Percentiles rank a stretch among this genome's conserved stretches.
These are phyloP conservation scores for Schizothecium vesticola DNA, from an alignment of 495 filamentous ascomycete species.

Conservation along the genomic window DNA sequence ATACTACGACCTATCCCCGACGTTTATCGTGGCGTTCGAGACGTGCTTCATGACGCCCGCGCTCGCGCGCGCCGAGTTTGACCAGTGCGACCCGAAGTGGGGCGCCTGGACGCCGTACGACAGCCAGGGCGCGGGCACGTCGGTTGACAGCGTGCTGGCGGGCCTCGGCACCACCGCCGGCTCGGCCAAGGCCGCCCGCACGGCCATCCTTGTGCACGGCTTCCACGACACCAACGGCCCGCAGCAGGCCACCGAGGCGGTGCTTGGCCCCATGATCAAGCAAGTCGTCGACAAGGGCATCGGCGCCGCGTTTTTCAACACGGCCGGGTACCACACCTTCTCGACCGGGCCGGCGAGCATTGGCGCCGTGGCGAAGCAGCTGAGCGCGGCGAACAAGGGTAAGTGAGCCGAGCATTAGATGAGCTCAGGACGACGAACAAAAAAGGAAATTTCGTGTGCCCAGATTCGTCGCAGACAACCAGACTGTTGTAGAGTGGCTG, in stretches of 20 bases:
- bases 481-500: too few species aligned
- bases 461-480: too few species aligned
- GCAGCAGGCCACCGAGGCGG: background rate
- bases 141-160: too few species aligned
- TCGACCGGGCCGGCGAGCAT: slow-evolving; percentile 7
- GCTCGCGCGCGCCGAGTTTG: background rate
- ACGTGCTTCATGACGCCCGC: slow-evolving; percentile 11
- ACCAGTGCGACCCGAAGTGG: slow-evolving; percentile 2
- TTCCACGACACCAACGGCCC: slow-evolving; percentile 13
- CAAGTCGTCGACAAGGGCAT: slow-evolving; percentile 8
- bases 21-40: slow-evolving; percentile 15
- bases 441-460: too few species aligned
- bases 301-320: slow-evolving; percentile 14
- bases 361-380: background rate
- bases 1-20: too few species aligned
- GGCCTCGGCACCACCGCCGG: too few species aligned
- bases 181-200: too few species aligned
- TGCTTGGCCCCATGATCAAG: background rate
- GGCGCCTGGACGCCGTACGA: slow-evolving; percentile 9
- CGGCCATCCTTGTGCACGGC: slow-evolving; percentile 16
- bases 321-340: slow-evolving; percentile 11
- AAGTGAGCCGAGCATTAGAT: too few species aligned
- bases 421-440: too few species aligned
- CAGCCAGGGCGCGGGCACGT: slow-evolving; percentile 1
- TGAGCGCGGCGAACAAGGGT: slow-evolving; percentile 3